Base-by-base conservation (phyloP, 1,139 yeast genomes). In the Tardiomyces blankii region DNA sequence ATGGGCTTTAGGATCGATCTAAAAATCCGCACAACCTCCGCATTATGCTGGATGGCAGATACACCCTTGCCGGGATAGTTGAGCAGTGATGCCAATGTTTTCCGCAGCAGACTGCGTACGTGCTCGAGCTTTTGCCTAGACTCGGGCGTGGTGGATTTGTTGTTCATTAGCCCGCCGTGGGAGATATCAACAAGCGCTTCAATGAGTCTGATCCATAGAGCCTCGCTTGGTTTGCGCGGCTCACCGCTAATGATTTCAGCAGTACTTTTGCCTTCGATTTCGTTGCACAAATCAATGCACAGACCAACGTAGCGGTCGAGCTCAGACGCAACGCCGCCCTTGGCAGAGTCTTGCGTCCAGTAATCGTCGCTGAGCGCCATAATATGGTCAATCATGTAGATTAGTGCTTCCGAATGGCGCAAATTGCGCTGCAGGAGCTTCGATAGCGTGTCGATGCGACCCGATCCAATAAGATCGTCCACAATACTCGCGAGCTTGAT, bases 1-100 rank as follows among this genome's bases (percentile, higher is more conserved):
- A 63, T 53, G 1, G 58, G 55, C 33, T 64, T 67, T 42, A 80
- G 59, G 51, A 79, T 77, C 44, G 63, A 64, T 48, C 75, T 71
- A 54, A 80, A 76, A 1, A 80, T 72, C 21, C 64, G 65, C 39
- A 75, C 59, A 50, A 79, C 77, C 7, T 78, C 69, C 18, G 60
- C 51, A 21, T 52, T 49, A 35, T 54, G 52, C 42, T 50, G 42
- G 23, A 38, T 40, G 25, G 47, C 16, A 45, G 46, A 2, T 48
- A 40, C 1, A 50, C 25, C 25, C 25, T 21, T 21, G 4, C 25
- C 25, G 59, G 14, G 49, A 48, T 2, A 52, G 48, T 11, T 50
- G 51, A 23, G 50, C 46, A 25, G 55, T 50, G n/a, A 59, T 59
- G n/a, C 58, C 49, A 39, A 51, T 55, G 18, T 25, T 63, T 55